Conservation (phyloP, 2,329 filamentous ascomycete genomes). For the Bertia moriformis region DNA sequence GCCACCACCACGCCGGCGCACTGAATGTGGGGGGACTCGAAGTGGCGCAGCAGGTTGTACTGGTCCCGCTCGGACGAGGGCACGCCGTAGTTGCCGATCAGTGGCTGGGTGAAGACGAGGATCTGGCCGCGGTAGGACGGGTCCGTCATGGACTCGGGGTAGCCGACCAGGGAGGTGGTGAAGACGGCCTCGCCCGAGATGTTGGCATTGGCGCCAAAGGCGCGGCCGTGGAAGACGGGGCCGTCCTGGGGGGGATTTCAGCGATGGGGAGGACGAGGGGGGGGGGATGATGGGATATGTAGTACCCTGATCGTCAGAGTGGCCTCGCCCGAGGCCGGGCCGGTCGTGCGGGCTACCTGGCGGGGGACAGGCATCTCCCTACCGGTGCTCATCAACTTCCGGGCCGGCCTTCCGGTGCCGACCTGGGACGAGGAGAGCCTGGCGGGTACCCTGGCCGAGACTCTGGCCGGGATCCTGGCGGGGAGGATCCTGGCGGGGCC, state of each 20-base stretch:
- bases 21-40: conserved; percentile 95
- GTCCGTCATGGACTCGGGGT: conserved; percentile 87
- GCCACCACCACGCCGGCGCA: conserved; percentile 90
- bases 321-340: conserved; percentile 61
- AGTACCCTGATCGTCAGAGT: conserved; percentile 85
- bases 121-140: conserved; percentile 88
- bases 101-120: conserved; percentile 89
- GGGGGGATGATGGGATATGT: conserved; percentile 7
- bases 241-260: conserved; percentile 49
- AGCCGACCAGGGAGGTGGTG: conserved; percentile 93
- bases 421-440: conserved; percentile 19
- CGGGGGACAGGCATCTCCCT: conserved; percentile 45
- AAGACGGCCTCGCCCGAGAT: conserved; percentile 97
- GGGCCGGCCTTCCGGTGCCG: no score
- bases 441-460: conserved; percentile 5
- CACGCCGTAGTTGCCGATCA: conserved; percentile 98
- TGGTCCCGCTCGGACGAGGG: conserved; percentile 77
- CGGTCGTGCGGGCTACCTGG: conserved; percentile 42
- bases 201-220: conserved; percentile 91
- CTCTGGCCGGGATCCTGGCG: background rate
- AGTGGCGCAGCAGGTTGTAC: conserved; percentile 87
- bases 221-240: conserved; percentile 88
- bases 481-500: background rate
- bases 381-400: conserved; percentile 51
- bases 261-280: background rate